Evolutionary conservation across 2,329 filamentous ascomycete genomes (phyloP), one percentile per base, ranked within the genome.

Genomic region (Xylaria sp.): DNA sequence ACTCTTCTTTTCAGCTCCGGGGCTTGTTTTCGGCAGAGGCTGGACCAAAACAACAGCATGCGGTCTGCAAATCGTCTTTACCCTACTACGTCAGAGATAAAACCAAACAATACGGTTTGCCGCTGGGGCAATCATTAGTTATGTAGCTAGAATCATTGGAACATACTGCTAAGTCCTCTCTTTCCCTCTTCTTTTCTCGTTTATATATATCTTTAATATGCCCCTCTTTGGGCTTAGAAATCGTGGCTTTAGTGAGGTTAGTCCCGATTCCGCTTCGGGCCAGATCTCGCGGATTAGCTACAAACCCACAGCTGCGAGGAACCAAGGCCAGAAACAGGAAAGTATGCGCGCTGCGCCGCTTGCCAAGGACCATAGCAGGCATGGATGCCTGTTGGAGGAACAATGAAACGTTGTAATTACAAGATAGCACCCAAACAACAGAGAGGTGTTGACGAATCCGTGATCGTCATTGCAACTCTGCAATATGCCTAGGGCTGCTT

Each of bases 291-390:
- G 25, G 10, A 28, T 20, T 28, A 33, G 15, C 31, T 13, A 28
- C 25, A 3, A 56, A 39, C 18, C n/a, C 25, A 39, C 51, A 5
- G 18, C 39, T 48, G 51, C 36, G 57, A 63, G 61, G 61, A 54
- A 25, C 7, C 12, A 31, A n/a, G 10, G 41, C 12, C 10, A 1
- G 25, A 54, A 54, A 31, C 15, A 49, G 46, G 56, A 60, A 55
- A 23, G 10, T 25, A 41, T 36, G 28, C 41, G 33, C 12, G 52
- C 25, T 48, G 46, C 57, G 59, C 64, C 54, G 54, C 64, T 33
- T n/a, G 41, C 52, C 36, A 43, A 57, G 55, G 36, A 39, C 15
- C 25, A 13, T 57, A 43, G 41, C 15, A 6, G 23, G 13, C 12
- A 25, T 18, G 12, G 20, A 15, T 43, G 25, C 51, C 25, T 43